Evolutionary conservation across 257 asterid species (phyloP), one percentile per base, ranked within the genome.

Genomic region (Solanum chilense): DNA sequence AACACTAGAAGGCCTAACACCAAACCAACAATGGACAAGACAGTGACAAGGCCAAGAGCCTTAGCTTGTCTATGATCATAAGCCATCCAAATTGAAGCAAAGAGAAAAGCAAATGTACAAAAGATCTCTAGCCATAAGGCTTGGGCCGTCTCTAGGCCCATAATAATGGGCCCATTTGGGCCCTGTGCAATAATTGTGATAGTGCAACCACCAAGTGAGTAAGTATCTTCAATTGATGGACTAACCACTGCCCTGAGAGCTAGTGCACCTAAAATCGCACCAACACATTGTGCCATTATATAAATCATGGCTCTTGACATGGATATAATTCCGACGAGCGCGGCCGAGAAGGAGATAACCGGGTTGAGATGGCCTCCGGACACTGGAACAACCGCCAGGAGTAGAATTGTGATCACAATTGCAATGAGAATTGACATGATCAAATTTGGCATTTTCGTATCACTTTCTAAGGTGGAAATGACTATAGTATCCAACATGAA

Each of bases 281-380:
- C 98, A 0, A 85, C 8, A 25, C 96, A 93, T 52, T 93, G 98
- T 4, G 98, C 96, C 1, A 86, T 7, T 2, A 93, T 93, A 89
- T 95, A 95, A 39, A 94, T 68, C 5, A 90, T 9, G 68, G 97
- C 98, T 0, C 95, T 92, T 5, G 95, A 85, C 77, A 95, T 78
- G 82, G 98, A 95, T 88, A 95, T 93, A 2, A 94, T 83, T 13
- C 98, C 98, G 18, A 94, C 96, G 1, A 95, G 70, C 8, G 92
- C 93, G 12, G 97, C 97, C 15, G 98, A 95, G 91, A 94, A 91
- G 87, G 96, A 92, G 93, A 95, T 86, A 21, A 93, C 90, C 5
- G 98, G 98, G 90, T 95, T 94, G 56, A 95, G 88, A 89, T 93
- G 97, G 89, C 97, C 98, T 1, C 98, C 98, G 58, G 98, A 95